Conservation (phyloP, 169 alveolate genomes). For the Plasmodium chabaudi region DNA sequence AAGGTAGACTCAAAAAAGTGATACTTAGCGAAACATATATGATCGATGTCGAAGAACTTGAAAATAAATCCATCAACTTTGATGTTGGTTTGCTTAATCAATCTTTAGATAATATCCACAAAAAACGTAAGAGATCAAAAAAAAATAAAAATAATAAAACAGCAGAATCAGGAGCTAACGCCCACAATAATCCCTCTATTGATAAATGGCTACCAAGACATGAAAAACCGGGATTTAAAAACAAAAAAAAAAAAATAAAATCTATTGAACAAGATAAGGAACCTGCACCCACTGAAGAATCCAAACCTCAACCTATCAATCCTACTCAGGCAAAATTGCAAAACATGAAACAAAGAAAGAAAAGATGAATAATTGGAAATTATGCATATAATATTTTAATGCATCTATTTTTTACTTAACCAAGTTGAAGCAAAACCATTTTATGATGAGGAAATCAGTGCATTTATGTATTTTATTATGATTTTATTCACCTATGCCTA, state of each 20-base stretch:
- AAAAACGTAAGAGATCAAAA: constrained; percentile 26
- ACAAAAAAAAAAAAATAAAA: constrained; percentile 47
- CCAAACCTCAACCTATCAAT: neutral
- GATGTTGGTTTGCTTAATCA: neutral
- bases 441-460: too few relatives aligned
- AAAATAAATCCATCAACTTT: constrained; percentile 27
- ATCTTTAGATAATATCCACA: constrained; percentile 10
- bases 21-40: constrained; percentile 57
- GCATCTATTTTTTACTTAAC: too few relatives aligned
- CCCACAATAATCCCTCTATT: constrained; percentile 4
- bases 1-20: constrained; percentile 41
- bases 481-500: too few relatives aligned
- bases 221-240: constrained; percentile 31
- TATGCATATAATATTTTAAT: too few relatives aligned
- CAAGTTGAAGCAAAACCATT: too few relatives aligned
- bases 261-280: neutral
- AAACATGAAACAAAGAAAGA: constrained; percentile 43
- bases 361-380: constrained; percentile 1
- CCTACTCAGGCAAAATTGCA: constrained; percentile 37
- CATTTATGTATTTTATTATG: too few relatives aligned
- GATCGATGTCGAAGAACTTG: constrained; percentile 71
- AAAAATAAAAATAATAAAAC: neutral
- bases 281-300: neutral
- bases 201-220: constrained; percentile 70
- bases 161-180: neutral